Percentiles rank a stretch among this genome's conserved stretches.
Evolutionary conservation across 768 basidiomycete species (phyloP).

Genomic region (Fistulinella prunicolor): DNA sequence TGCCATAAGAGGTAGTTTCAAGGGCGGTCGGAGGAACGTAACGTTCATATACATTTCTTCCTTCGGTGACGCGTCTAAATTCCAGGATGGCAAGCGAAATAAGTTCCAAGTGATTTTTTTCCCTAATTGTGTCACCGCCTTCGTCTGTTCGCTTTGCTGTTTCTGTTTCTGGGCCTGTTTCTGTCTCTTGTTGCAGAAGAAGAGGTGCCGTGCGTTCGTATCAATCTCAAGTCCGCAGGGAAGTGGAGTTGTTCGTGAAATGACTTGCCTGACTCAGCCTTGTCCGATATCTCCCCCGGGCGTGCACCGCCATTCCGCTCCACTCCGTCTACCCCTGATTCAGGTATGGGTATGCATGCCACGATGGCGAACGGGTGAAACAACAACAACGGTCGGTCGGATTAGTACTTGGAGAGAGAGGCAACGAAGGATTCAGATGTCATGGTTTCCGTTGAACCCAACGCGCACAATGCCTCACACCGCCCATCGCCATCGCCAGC

Average conservation of each 20-base stretch:
- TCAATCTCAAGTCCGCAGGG: conserved; percentile 23
- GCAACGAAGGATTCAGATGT: background rate
- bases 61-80: conserved; percentile 33
- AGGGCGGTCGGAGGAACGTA: conserved; percentile 34
- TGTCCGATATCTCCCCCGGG: conserved; percentile 6
- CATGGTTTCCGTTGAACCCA: conserved; percentile 7
- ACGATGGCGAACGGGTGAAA: conserved; percentile 12
- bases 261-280: conserved; percentile 13
- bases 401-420: conserved; percentile 10
- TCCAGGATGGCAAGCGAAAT: conserved; percentile 25
- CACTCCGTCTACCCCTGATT: background rate
- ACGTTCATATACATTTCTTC: conserved; percentile 16
- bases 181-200: background rate
- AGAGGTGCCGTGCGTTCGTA: conserved; percentile 7
- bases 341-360: conserved; percentile 7
- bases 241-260: conserved; percentile 16
- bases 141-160: background rate
- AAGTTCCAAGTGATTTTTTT: conserved; percentile 8
- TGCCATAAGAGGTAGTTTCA: conserved; percentile 36
- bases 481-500: background rate
- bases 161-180: background rate
- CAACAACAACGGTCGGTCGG: conserved; percentile 18
- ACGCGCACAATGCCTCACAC: conserved; percentile 7
- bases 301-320: conserved; percentile 10
- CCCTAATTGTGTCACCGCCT: conserved; percentile 15